These are phyloP conservation scores for Claviceps sp. DNA, from an alignment of 2,329 filamentous ascomycete genomes.

Conservation along the genomic window DNA sequence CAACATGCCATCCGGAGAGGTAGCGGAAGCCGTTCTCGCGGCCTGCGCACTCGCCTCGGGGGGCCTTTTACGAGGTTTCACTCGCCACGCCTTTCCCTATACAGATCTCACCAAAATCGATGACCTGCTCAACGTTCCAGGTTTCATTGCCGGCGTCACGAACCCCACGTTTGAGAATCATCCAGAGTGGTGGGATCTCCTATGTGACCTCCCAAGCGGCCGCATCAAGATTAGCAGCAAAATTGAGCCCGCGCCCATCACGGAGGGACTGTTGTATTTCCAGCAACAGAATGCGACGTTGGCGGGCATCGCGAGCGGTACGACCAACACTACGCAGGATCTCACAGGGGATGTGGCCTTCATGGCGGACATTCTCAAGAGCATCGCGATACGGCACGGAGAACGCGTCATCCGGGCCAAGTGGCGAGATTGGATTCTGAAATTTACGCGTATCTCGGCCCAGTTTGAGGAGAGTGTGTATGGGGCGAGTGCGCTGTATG, in stretches of 20 bases:
- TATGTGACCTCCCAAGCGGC: slow-evolving; percentile 85
- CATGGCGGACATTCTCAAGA: slow-evolving; percentile 73
- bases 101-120: slow-evolving; percentile 97
- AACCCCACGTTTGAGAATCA: slow-evolving; percentile 94
- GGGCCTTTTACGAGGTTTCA: slow-evolving; percentile 85
- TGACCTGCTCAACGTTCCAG: slow-evolving; percentile 86
- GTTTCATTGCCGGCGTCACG: slow-evolving; percentile 94
- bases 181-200: slow-evolving; percentile 94
- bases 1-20: slow-evolving; percentile 87
- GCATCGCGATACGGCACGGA: slow-evolving; percentile 74
- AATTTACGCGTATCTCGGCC: slow-evolving; percentile 83
- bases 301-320: slow-evolving; percentile 33
- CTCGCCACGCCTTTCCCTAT: slow-evolving; percentile 91
- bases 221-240: slow-evolving; percentile 87
- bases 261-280: slow-evolving; percentile 78
- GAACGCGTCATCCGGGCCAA: slow-evolving; percentile 84
- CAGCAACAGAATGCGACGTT: slow-evolving; percentile 60
- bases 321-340: slow-evolving; percentile 38
- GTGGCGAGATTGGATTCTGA: slow-evolving; percentile 88
- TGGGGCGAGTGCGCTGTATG: slow-evolving; percentile 78
- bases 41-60: slow-evolving; percentile 89
- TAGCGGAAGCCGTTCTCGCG: slow-evolving; percentile 95
- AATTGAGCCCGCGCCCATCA: slow-evolving; percentile 68
- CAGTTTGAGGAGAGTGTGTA: slow-evolving; percentile 95
- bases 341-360: slow-evolving; percentile 79